Base-by-base conservation (phyloP, 768 basidiomycete species). In the Pisolithus marmoratus region DNA sequence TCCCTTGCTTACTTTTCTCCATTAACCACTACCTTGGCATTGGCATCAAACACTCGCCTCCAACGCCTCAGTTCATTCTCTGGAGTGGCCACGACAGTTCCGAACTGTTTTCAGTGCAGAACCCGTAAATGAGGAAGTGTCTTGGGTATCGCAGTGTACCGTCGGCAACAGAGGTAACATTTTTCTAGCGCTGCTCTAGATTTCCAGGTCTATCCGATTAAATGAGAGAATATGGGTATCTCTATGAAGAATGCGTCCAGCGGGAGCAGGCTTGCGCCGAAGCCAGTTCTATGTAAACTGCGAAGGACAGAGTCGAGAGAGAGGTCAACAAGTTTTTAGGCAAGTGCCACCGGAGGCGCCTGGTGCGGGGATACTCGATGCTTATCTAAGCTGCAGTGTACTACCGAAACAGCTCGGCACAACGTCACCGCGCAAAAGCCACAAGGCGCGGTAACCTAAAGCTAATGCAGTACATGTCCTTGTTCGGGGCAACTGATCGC, bases 401-500 rank as follows among this genome's bases (percentile, higher is more conserved):
- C 36, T 73, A 56, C 34, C 74, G 34, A 72, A 31, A 72, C 66
- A 19, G 8, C 29, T 9, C 31, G 46, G 50, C 51, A 26, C 52
- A 6, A 24, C 14, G 42, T 44, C 48, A 62, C 22, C 49, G 45
- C 17, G 48, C 63, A 47, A 66, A 72, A 5, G 76, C 78, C 8
- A 74, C 73, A 36, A 62, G 67, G 42, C 63, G 64, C 19, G 85
- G 84, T 8, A 90, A 73, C 56, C 81, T 68, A 76, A 99, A 98
- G 67, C 87, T 87, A 50, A 99, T 80, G 68, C 95, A 94, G 68
- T 94, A 98, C 95, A 98, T 97, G 62, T 93, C 87, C 71, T 99
- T 98, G 70, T 83, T 88, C 7, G 95, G 95, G 1, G 96, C 93
- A 9, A 98, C 96, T 9, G 87, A 86, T 50, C 96, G 84, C 46